Evolutionary conservation across 208 protist species (phyloP).

Genomic region (Crithidia acanthocephali): DNA sequence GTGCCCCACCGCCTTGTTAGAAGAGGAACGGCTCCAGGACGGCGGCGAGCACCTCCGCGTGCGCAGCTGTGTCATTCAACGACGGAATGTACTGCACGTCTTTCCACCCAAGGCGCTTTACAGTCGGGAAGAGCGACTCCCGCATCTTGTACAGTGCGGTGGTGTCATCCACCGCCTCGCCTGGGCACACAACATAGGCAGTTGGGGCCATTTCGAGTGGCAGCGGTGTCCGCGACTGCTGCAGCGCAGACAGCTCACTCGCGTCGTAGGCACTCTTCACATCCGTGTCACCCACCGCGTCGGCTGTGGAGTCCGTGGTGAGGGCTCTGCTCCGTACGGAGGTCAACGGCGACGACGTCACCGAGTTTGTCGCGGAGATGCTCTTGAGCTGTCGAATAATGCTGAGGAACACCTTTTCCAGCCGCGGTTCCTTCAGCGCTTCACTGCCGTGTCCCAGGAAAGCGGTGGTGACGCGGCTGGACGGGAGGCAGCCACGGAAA

Average conservation of each 20-base stretch:
- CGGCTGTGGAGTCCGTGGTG: background rate
- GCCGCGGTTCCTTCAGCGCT: constrained; percentile 34
- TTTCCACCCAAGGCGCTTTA: constrained; percentile 21
- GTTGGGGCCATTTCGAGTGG: constrained; percentile 3
- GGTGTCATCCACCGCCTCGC: constrained; percentile 37
- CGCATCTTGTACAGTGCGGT: constrained; percentile 24
- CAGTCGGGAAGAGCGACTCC: constrained; percentile 7
- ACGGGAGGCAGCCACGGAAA: constrained; percentile 8
- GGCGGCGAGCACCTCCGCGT: constrained; percentile 24
- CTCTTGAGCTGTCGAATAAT: constrained; percentile 17
- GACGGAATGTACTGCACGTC: constrained; percentile 39
- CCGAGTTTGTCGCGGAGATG: background rate
- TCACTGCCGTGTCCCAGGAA: constrained; percentile 31
- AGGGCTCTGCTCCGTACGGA: background rate
- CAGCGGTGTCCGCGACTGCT: background rate
- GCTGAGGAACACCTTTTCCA: constrained; percentile 23
- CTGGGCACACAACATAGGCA: constrained; percentile 41
- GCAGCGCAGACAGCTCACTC: background rate
- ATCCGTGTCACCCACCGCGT: background rate
- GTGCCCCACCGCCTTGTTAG: background rate
- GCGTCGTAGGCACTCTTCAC: background rate
- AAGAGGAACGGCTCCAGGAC: constrained; percentile 9
- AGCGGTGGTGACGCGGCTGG: constrained; percentile 12
- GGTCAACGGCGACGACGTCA: background rate
- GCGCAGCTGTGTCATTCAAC: constrained; percentile 26